Evolutionary conservation across 805 yeast genomes (phyloP).

Genomic region (Pachysolen tannophilus): DNA sequence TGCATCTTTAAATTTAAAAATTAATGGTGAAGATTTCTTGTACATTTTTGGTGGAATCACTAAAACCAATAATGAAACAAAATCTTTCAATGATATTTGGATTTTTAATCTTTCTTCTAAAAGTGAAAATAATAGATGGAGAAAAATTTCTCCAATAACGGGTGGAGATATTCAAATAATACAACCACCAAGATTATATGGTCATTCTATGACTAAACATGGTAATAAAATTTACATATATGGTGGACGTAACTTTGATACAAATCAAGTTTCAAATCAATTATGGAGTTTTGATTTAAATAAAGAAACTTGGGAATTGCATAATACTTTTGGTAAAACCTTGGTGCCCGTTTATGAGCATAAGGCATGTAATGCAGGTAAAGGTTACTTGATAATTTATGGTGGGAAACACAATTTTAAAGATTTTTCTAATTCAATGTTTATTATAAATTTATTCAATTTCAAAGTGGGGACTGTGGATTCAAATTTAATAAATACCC

Average conservation of each 20-base stretch:
- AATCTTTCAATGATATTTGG: conserved; percentile 2
- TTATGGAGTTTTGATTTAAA: conserved; percentile 4
- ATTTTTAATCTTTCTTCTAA: neutral
- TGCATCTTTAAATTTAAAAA: neutral
- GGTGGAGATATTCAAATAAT: too few species aligned
- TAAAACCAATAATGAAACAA: neutral
- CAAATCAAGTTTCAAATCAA: neutral
- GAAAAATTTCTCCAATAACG: conserved; percentile 1
- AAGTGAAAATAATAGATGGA: conserved; percentile 1
- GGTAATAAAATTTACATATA: conserved; percentile 1
- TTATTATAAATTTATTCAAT: too few species aligned
- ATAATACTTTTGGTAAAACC: too few species aligned
- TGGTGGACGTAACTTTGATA: conserved; percentile 1
- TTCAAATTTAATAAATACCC: too few species aligned
- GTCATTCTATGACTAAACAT: conserved; percentile 1
- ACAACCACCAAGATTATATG: conserved; percentile 1
- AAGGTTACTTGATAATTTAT: too few species aligned
- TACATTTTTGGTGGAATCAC: conserved; percentile 3
- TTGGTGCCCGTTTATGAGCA: too few species aligned
- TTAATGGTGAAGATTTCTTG: conserved; percentile 1
- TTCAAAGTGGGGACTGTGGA: too few species aligned
- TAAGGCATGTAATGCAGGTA: too few species aligned
- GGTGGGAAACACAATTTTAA: too few species aligned
- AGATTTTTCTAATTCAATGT: too few species aligned
- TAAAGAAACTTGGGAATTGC: conserved; percentile 5